Evolutionary conservation across 768 basidiomycete species (phyloP), one percentile per base, ranked within the genome.

Genomic region (Termitomyces sp.): DNA sequence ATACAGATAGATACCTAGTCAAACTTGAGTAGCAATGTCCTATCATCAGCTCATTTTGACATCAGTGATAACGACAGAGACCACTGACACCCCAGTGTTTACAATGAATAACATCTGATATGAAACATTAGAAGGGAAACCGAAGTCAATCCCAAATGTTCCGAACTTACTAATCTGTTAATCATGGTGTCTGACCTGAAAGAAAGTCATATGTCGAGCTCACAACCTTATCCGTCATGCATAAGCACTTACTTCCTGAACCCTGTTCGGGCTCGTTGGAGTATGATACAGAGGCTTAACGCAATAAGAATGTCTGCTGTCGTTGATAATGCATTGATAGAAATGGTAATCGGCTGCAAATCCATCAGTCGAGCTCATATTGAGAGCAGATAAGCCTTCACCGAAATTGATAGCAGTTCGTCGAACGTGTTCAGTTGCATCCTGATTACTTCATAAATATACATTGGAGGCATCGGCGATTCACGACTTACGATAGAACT

Each of bases 91-190:
- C 59, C 78, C 78, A 17, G 78, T 81, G 57, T 81, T 82, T 53
- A 84, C 72, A 40, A 76, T 75, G 64, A 81, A 84, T n/a, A 83
- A 21, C 41, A 82, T 83, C 78, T 80, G 55, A 23, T 12, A 43
- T 51, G 14, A 3, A 45, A 3, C n/a, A 39, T 55, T 2, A 37
- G 27, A 28, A 28, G 25, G 27, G 28, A 45, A 19, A 12, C 5
- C 44, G 42, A 23, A 23, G 55, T 43, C 30, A 16, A n/a, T n/a
- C 5, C 17, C 6, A 39, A 43, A 50, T 4, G 40, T 1, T 1
- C 7, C 14, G 3, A 25, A 63, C 75, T 50, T 52, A 76, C 78
- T 56, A 84, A 58, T 54, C 70, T 75, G 55, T 71, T 81, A 58
- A 85, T 78, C 66, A 83, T 73, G 0, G 70, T 76, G 58, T 83